Evolutionary conservation across 202 grass and related monocot species (phyloP), one percentile per base, ranked within the genome.

Genomic region (Setaria italica): DNA sequence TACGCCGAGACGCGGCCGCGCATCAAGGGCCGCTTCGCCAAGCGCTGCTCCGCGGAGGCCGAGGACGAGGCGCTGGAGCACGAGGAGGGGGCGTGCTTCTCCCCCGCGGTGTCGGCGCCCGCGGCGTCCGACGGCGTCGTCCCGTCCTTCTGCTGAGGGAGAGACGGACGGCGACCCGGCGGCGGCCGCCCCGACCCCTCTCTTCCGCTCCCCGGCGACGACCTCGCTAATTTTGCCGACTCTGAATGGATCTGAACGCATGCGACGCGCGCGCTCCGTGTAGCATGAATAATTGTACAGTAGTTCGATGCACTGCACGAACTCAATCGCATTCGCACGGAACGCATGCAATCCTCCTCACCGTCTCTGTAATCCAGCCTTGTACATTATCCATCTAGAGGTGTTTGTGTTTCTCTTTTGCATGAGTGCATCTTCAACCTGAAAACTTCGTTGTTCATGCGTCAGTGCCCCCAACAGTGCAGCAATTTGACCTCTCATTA

Each of bases 1-100:
- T 97, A 94, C 75, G 95, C 95, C 30, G 92, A 94, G 90, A 87
- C 92, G 60, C 87, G 95, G 34, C 92, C 87, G 25, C 91, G 92
- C 82, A 77, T 93, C 73, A 97, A 97, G 84, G 95, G 95, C 78
- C 76, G 95, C 34, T 97, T 97, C 66, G 82, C 79, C 17, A 97
- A 95, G 89, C 86, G 92, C 42, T 41, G 78, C 76, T 74, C 70
- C 65, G 55, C 33, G 8, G 78, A 76, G 35, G 37, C 48, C 4
- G 94, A 83, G 0, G 83, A 77, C 57, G 89, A 85, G 70, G 46
- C 80, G 43, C 69, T 84, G 50, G 72, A 86, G 21, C 81, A 81
- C 45, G 85, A 80, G 39, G 53, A 54, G 14, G 62, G n/a, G 21
- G 53, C 76, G 5, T 81, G 66, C 41, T 91, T 79, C 85, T 93